A percentile compares a stretch with the other conserved stretches of the same genome.
Conservation (phyloP, 495 filamentous ascomycete species). For the Emericellopsis terricola region DNA sequence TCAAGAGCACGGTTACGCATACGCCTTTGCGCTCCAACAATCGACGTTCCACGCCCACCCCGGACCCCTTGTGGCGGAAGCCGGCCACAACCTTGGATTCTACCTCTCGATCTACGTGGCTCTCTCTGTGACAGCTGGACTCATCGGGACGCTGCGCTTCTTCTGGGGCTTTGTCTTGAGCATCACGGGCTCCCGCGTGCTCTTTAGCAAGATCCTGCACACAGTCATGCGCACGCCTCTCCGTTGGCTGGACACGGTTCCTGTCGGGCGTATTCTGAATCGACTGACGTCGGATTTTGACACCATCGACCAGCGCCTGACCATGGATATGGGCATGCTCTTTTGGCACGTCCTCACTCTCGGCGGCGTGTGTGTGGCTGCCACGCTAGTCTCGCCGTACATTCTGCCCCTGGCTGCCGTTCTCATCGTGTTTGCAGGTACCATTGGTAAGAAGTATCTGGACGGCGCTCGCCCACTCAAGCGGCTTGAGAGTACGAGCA, state of each 20-base stretch:
- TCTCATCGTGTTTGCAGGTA: slow-evolving; percentile 35
- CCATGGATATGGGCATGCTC: slow-evolving; percentile 37
- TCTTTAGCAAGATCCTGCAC: slow-evolving; percentile 47
- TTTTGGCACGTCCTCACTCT: slow-evolving; percentile 32
- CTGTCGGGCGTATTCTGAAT: slow-evolving; percentile 61
- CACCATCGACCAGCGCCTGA: slow-evolving; percentile 46
- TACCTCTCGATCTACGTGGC: slow-evolving; percentile 53
- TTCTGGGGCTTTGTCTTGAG: slow-evolving; percentile 39
- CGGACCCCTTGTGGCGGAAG: slow-evolving; percentile 6
- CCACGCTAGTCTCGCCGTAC: slow-evolving; percentile 42
- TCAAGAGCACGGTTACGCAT: slow-evolving; percentile 13
- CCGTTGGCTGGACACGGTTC: slow-evolving; percentile 68
- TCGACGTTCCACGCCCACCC: slow-evolving; percentile 13
- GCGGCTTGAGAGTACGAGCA: slow-evolving; percentile 52
- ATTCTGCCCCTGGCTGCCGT: slow-evolving; percentile 37
- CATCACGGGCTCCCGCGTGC: slow-evolving; percentile 39
- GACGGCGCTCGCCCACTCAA: slow-evolving; percentile 58
- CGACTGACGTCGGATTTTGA: slow-evolving; percentile 66
- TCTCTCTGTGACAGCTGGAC: slow-evolving; percentile 35
- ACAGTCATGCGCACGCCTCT: slow-evolving; percentile 51
- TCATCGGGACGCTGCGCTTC: slow-evolving; percentile 39
- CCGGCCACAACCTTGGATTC: slow-evolving; percentile 22
- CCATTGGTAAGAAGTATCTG: slow-evolving; percentile 42
- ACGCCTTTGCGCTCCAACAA: slow-evolving; percentile 19
- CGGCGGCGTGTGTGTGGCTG: slow-evolving; percentile 39